A percentile compares a stretch with the other conserved stretches of the same genome.
These are phyloP conservation scores for Cymbopogon citratus DNA, from an alignment of 176 grass and related monocot genomes.

Conservation along the genomic window DNA sequence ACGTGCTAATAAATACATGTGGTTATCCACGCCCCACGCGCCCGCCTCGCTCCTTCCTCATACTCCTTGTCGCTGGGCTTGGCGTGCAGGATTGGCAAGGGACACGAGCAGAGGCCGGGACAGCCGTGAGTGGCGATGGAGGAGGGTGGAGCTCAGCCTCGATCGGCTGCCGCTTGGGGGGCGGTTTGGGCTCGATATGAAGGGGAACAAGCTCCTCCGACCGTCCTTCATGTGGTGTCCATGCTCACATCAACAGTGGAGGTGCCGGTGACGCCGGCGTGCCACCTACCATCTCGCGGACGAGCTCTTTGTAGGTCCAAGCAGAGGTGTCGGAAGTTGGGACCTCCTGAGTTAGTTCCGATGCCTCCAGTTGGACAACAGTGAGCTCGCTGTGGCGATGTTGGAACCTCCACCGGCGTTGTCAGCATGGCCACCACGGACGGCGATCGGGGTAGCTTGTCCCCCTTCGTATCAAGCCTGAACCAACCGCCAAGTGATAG, in stretches of 20 bases:
- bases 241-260: conserved; percentile 2
- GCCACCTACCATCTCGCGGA: conserved; percentile 17
- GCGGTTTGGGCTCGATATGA: no score
- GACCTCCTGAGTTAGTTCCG: neutral
- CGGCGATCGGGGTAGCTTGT: conserved; percentile 41
- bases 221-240: conserved; percentile 44
- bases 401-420: neutral
- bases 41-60: neutral
- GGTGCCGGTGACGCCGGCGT: neutral
- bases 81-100: conserved; percentile 5
- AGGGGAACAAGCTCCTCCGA: conserved; percentile 26
- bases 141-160: conserved; percentile 59
- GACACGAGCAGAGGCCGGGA: neutral
- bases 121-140: no score
- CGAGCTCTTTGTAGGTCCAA: conserved; percentile 36
- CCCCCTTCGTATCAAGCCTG: conserved; percentile 28
- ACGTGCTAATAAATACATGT: no score
- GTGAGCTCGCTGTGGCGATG: neutral
- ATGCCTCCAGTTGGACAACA: conserved; percentile 18
- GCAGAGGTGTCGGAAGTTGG: neutral
- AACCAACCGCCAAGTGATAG: conserved; percentile 62
- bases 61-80: neutral
- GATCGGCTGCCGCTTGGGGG: conserved; percentile 67
- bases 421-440: conserved; percentile 33
- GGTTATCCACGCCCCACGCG: neutral